phyloP scores from a whole-genome alignment of 495 filamentous ascomycete species.

The Neurospora tetrasperma region DNA sequence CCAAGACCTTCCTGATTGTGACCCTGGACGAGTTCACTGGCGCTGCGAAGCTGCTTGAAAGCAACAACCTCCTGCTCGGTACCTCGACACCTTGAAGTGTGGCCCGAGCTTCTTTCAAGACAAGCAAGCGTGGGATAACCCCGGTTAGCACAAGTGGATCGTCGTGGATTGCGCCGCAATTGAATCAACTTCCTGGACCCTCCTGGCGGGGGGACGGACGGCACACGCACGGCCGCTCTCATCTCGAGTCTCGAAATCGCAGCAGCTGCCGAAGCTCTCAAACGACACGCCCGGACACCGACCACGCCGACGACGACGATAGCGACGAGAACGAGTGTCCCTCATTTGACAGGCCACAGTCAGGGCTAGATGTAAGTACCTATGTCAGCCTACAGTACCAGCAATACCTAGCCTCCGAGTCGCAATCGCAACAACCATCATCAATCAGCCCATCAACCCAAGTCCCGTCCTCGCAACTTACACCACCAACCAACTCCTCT shows the following conservation, averaged over 20 bases:
- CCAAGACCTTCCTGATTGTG: constrained; percentile 15
- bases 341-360: background rate
- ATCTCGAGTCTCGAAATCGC: constrained; percentile 4
- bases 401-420: background rate
- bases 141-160: constrained; percentile 5
- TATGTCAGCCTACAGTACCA: background rate
- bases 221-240: background rate
- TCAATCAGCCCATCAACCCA: background rate
- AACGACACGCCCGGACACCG: background rate
- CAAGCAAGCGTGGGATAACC: background rate
- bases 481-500: background rate
- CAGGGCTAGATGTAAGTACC: background rate
- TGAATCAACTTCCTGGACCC: constrained; percentile 3
- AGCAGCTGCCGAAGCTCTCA: background rate
- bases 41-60: background rate
- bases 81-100: background rate
- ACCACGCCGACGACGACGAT: background rate
- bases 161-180: constrained; percentile 10
- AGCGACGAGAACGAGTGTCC: background rate
- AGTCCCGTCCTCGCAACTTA: background rate
- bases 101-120: background rate
- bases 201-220: background rate
- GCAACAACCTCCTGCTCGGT: background rate
- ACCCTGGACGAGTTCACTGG: constrained; percentile 6
- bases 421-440: background rate